A percentile compares a stretch with the other conserved stretches of the same genome.
Evolutionary conservation across 2,329 filamentous ascomycete species (phyloP).

Genomic region (Monascus ruber): DNA sequence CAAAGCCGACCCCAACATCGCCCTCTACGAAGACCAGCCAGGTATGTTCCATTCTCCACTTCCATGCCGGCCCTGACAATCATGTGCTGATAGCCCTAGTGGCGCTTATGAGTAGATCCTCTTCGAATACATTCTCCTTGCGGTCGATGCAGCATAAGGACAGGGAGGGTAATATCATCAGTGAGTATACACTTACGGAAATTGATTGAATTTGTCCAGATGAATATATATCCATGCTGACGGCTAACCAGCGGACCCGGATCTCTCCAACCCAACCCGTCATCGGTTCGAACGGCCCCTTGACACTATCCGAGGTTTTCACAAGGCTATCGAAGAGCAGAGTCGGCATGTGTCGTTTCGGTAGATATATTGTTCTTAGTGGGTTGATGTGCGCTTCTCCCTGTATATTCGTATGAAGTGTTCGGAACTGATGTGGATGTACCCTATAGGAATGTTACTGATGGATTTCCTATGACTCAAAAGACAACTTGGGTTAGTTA

Average conservation of each 20-base stretch:
- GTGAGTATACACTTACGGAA: slow-evolving; percentile 35
- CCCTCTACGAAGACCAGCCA: slow-evolving; percentile 73
- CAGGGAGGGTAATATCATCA: slow-evolving; percentile 62
- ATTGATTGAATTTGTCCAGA: not conserved
- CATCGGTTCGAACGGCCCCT: slow-evolving; percentile 78
- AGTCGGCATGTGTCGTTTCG: slow-evolving; percentile 6
- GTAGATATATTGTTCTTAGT: too few relatives aligned
- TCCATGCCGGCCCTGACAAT: slow-evolving; percentile 2
- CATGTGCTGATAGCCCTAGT: not conserved
- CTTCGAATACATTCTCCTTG: slow-evolving; percentile 46
- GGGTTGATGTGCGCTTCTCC: too few relatives aligned
- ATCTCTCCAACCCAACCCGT: slow-evolving; percentile 80
- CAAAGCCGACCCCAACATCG: slow-evolving; percentile 77
- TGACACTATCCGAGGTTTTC: slow-evolving; percentile 83
- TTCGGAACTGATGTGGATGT: too few relatives aligned
- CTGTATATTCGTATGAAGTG: too few relatives aligned
- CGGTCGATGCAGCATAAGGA: slow-evolving; percentile 67
- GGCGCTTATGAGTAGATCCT: not conserved
- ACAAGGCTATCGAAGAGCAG: slow-evolving; percentile 67
- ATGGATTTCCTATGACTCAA: too few relatives aligned
- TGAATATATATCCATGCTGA: too few relatives aligned
- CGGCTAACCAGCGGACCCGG: slow-evolving; percentile 60
- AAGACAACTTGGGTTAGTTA: too few relatives aligned
- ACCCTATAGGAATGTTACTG: too few relatives aligned
- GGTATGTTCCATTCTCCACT: slow-evolving; percentile 44